phyloP scores from a whole-genome alignment of 2,329 filamentous ascomycete genomes.

The Epichloe amarillans region DNA sequence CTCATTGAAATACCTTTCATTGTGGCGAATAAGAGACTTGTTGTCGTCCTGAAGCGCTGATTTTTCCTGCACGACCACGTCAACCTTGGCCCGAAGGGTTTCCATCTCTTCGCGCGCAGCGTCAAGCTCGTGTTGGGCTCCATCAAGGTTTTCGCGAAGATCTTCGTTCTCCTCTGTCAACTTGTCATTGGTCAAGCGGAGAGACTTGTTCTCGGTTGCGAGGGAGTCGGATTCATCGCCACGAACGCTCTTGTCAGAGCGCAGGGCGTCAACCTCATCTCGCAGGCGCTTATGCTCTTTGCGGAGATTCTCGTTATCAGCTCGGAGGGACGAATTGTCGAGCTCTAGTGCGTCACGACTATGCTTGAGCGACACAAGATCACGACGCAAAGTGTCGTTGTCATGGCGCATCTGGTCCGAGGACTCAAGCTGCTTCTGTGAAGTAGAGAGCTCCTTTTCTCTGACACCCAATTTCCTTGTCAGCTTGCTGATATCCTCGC shows the following conservation, averaged over 20 bases:
- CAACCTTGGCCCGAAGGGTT: conserved; percentile 23
- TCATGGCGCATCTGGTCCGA: conserved; percentile 25
- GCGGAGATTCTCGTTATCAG: conserved; percentile 26
- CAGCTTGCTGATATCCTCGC: conserved; percentile 40
- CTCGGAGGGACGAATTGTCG: conserved; percentile 28
- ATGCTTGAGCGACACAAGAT: conserved; percentile 27
- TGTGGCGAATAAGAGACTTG: conserved; percentile 37
- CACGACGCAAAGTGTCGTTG: conserved; percentile 27
- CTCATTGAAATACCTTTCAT: conserved; percentile 40
- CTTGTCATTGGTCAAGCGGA: conserved; percentile 27
- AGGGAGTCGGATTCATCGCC: conserved; percentile 27
- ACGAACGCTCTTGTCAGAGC: conserved; percentile 26
- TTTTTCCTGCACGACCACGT: conserved; percentile 29
- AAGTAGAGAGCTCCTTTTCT: conserved; percentile 29
- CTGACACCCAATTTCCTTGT: conserved; percentile 28
- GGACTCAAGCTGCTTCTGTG: conserved; percentile 27
- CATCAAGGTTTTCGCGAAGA: conserved; percentile 28
- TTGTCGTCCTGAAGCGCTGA: conserved; percentile 35
- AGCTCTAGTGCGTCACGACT: conserved; percentile 22
- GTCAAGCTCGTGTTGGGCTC: conserved; percentile 28
- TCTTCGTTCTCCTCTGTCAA: conserved; percentile 31
- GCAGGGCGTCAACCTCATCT: conserved; percentile 27
- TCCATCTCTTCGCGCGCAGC: conserved; percentile 27
- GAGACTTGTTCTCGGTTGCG: conserved; percentile 29
- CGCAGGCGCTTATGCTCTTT: conserved; percentile 23